Evolutionary conservation across 805 yeast species (phyloP), one percentile per base, ranked within the genome.

Genomic region (Candida palmyrensis): DNA sequence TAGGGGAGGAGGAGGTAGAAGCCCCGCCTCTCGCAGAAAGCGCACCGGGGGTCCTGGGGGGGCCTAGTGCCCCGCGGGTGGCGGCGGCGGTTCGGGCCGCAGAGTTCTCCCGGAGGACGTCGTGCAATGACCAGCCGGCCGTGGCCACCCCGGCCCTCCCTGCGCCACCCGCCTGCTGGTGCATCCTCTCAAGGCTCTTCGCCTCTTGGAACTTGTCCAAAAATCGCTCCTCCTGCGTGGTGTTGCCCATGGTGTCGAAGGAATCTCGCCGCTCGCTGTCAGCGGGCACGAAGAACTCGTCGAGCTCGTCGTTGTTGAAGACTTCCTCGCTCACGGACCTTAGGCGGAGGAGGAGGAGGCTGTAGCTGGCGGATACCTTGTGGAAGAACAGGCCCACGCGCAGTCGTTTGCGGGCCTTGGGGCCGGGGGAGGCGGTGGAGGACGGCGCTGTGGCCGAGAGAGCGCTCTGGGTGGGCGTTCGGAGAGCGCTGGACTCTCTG

Each of bases 271-370:
- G n/a, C 42, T 39, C 59, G 38, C 43, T 64, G 6, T 11, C 23
- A 9, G 25, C 13, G 16, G 18, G 51, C 11, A 65, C 66, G 46
- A 78, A 78, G 9, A 77, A 52, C 25, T 72, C 75, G 31, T 66
- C 70, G 1, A 63, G 57, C 41, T 75, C 77, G 56, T 73, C 76
- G 3, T 71, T 61, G 13, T 64, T 59, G 25, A 73, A 59, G 2
- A 64, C 65, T 14, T 68, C 74, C 42, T 75, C 78, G 2, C 79
- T 66, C 1, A 75, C 39, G 6, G 62, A 47, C 36, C 61, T 62
- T 17, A 76, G 27, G 40, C 49, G 52, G 35, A 40, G 49, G 36
- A 39, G 53, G 39, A 47, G 66, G 41, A 32, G 53, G 39, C 27
- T 68, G 58, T 47, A 71, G 49, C 62, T 63, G 11, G 57, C 36